phyloP scores from a whole-genome alignment of 306 rosid genomes.

The Citrullus colocynthis region DNA sequence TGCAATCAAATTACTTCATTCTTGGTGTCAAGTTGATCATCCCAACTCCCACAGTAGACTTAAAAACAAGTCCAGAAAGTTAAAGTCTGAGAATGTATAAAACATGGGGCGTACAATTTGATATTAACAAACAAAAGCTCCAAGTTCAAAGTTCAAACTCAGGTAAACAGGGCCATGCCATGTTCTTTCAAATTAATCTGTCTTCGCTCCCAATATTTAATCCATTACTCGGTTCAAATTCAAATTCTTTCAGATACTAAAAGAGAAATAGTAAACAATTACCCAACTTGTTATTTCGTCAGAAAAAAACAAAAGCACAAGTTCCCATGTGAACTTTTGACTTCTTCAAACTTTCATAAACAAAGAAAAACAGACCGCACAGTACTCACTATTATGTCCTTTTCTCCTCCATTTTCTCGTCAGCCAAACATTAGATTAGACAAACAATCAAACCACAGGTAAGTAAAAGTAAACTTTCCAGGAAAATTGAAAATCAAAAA shows the following conservation, averaged over 20 bases:
- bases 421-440: conserved; percentile 1
- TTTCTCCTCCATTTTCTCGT: not conserved
- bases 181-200: not conserved
- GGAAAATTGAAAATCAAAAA: not conserved
- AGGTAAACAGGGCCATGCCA: not conserved
- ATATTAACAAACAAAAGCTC: not conserved
- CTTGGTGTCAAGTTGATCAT: not conserved
- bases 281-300: not conserved
- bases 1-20: not conserved
- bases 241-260: not conserved
- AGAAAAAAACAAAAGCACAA: conserved; percentile 1
- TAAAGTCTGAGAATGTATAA: not conserved
- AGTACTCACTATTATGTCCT: not conserved
- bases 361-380: not conserved
- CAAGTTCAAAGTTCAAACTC: not conserved
- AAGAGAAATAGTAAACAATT: not conserved
- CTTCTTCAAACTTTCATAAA: not conserved
- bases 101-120: not conserved
- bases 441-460: not conserved
- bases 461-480: not conserved
- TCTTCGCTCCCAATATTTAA: not conserved
- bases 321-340: not conserved
- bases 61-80: not conserved
- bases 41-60: not conserved
- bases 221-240: not conserved